Base-by-base conservation (phyloP, 1,284 basidiomycete species). In the Earliella scabrosa region DNA sequence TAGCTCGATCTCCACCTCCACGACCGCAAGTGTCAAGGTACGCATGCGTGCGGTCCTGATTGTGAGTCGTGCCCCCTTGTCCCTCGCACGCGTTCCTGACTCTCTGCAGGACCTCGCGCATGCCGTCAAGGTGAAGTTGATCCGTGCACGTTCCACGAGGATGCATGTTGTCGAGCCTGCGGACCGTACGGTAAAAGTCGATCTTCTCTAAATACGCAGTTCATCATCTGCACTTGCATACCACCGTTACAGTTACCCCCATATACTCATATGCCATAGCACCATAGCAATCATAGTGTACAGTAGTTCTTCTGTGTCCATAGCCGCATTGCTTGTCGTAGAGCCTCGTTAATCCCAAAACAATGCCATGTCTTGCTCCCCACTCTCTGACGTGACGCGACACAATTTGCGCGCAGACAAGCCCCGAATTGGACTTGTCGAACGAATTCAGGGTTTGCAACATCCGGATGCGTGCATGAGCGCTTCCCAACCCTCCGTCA, bases 1-100 rank as follows among this genome's bases (percentile, higher is more conserved):
- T 43, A 54, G 52, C 49, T 40, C 79, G 73, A 47, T 87, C 57
- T 58, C 57, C 14, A 57, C 52, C 57, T 58, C 57, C 14, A 57
- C 52, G 24, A 54, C 38, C 32, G 21, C 49, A 48, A 54, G 58
- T 31, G 46, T 52, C 43, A 59, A 55, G 40, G 50, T 46, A 32
- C 59, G 59, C 46, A 39, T 63, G 55, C 60, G 51, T 41, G 46
- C 50, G n/a, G 40, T 54, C 34, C 38, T 60, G 46, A 47, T 38
- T 18, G 58, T 62, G 36, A 46, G 59, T 45, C 8, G 16, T 23
- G n/a, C 21, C 10, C 21, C 23, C 21, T 41, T 21, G 11, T 18
- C 14, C 10, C 14, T 29, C 31, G 31, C 26, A 11, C 13, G n/a
- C 23, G 20, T n/a, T 31, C 8, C 48, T 52, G 29, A 52, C 29